A percentile compares a stretch with the other conserved stretches of the same genome.
phyloP scores from a whole-genome alignment of 371 early-diverging fungal species.

The Apophysomyces ossiformis region DNA sequence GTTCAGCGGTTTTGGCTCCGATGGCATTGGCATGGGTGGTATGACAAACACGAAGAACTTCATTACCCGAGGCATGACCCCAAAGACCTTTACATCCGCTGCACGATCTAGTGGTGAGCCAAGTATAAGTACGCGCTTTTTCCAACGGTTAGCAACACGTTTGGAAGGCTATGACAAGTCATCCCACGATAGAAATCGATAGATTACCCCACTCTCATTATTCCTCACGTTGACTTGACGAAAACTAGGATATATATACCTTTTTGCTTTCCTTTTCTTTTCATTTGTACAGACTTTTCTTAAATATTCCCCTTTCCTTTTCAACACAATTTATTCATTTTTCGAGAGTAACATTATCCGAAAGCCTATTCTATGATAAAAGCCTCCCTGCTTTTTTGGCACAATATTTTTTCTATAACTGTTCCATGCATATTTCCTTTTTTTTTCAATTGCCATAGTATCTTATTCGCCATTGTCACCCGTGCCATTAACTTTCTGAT shows the following conservation, averaged over 20 bases:
- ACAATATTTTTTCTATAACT: no score
- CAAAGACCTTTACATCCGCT: slow-evolving; percentile 11
- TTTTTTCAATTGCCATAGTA: not conserved
- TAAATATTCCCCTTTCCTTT: slow-evolving; percentile 4
- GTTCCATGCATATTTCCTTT: not conserved
- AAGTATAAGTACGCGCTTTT: slow-evolving; percentile 53
- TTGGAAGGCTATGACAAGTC: slow-evolving; percentile 43
- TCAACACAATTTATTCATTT: not conserved
- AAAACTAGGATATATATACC: slow-evolving; percentile 7
- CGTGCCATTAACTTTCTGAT: no score
- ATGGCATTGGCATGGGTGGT: slow-evolving; percentile 30
- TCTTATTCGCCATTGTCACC: no score
- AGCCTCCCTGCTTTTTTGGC: no score
- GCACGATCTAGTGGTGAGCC: slow-evolving; percentile 28
- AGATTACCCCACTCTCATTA: not conserved
- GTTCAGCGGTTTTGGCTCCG: slow-evolving; percentile 36
- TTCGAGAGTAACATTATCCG: not conserved
- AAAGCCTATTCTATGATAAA: no score
- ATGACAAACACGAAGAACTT: slow-evolving; percentile 11
- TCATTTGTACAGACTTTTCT: not conserved
- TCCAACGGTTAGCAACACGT: slow-evolving; percentile 48
- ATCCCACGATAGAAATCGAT: slow-evolving; percentile 13
- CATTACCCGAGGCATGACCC: slow-evolving; percentile 23
- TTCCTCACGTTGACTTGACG: not conserved
- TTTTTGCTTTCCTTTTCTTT: not conserved